Percentiles rank a stretch among this genome's conserved stretches.
Conservation (phyloP, 371 early-diverging fungal genomes). For the Mucor velutinosus region DNA sequence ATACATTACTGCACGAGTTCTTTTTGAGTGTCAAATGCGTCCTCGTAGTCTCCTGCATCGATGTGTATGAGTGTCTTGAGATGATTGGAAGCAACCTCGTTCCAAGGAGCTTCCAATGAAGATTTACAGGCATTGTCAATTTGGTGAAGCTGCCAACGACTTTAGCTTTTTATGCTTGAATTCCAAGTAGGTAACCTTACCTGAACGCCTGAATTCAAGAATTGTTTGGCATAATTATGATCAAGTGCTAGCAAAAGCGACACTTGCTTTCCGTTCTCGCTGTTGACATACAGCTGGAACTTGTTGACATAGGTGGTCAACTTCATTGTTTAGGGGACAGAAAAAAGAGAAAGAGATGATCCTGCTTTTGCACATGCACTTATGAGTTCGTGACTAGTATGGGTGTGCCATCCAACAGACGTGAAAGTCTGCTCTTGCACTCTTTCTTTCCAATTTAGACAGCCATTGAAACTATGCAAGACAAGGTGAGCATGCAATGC, state of each 20-base stretch:
- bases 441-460: neutral
- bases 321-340: neutral
- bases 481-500: neutral
- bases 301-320: constrained; percentile 20
- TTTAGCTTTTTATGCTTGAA: too few relatives aligned
- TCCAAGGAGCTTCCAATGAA: constrained; percentile 47
- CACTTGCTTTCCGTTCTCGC: constrained; percentile 32
- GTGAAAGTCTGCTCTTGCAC: neutral
- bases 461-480: neutral
- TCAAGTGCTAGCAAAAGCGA: constrained; percentile 26
- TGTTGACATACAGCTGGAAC: constrained; percentile 11
- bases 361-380: neutral
- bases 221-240: constrained; percentile 21
- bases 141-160: constrained; percentile 15
- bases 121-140: constrained; percentile 34
- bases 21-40: constrained; percentile 60
- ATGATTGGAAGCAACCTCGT: constrained; percentile 50
- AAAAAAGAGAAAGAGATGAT: neutral
- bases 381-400: neutral
- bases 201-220: constrained; percentile 20
- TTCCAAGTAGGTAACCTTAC: constrained; percentile 18
- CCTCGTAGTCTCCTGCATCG: constrained; percentile 36
- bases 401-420: neutral
- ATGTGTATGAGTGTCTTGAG: constrained; percentile 43
- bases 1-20: constrained; percentile 55